Conservation (phyloP, 2,329 filamentous ascomycete genomes). For the Pyrenochaeta sp. region DNA sequence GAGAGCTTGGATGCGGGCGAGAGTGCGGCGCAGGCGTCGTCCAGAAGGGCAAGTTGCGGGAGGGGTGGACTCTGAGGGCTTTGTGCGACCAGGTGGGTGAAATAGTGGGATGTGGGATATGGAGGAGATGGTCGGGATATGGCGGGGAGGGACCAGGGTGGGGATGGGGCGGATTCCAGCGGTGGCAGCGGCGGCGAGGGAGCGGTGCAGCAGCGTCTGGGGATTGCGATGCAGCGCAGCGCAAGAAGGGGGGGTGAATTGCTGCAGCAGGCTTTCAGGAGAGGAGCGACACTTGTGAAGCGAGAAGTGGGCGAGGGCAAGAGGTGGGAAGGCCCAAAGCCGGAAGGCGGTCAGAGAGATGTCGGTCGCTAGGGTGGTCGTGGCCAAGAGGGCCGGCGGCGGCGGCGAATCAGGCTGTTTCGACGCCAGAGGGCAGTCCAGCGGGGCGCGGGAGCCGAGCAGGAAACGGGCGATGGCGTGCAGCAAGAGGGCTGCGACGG, state of each 20-base stretch:
- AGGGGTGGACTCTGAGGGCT: constrained; percentile 22
- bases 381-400: constrained; percentile 30
- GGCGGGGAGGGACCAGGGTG: constrained; percentile 38
- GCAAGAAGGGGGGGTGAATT: constrained; percentile 2
- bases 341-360: constrained; percentile 41
- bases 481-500: neutral
- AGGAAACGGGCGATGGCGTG: constrained; percentile 10
- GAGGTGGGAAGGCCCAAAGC: constrained; percentile 23
- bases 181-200: constrained; percentile 12
- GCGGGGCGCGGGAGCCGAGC: constrained; percentile 29
- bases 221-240: constrained; percentile 10
- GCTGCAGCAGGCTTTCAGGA: constrained; percentile 23
- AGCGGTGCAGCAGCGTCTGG: constrained; percentile 9
- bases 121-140: constrained; percentile 33
- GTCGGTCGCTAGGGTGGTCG: constrained; percentile 25
- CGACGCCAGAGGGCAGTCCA: constrained; percentile 20
- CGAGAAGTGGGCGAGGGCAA: constrained; percentile 23
- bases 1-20: neutral
- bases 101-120: constrained; percentile 32
- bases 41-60: constrained; percentile 14
- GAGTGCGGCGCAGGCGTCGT: constrained; percentile 12
- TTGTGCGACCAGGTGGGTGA: constrained; percentile 36
- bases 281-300: constrained; percentile 19
- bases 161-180: constrained; percentile 24
- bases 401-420: constrained; percentile 36